Evolutionary conservation across 164 flowering plant genomes (phyloP), one percentile per base, ranked within the genome.

Genomic region (Protea cynaroides): DNA sequence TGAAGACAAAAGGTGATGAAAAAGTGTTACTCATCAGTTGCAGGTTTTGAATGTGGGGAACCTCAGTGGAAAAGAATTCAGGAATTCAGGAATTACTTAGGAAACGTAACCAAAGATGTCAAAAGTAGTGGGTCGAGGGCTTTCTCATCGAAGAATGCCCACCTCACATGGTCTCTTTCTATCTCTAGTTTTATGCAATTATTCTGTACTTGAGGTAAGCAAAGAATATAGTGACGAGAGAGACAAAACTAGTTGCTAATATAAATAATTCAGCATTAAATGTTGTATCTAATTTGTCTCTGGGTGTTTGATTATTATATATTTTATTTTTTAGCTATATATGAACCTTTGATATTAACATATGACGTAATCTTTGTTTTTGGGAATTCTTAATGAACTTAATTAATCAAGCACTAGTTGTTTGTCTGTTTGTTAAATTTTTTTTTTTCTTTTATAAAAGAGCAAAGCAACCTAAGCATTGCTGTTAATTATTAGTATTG

Each of bases 141-240:
- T 51, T 62, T 52, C 34, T 55, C 58, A 55, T 55, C 25, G 58
- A 25, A 23, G 51, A 46, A 37, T 72, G 66, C 71, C 55, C 54
- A 34, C 56, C n/a, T 68, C 80, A 70, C 75, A 59, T 76, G 74
- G 5, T 43, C 34, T 29, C 34, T 25, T 40, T 23, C 55, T 29
- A 29, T 13, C 51, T 56, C 34, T 29, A 3, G n/a, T n/a, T n/a
- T n/a, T n/a, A n/a, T n/a, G n/a, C n/a, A n/a, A n/a, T n/a, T n/a
- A n/a, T n/a, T 22, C 68, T 44, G 4, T 8, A 44, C 17, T 11
- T 44, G 49, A 44, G 15, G 49, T 15, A 44, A 44, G 49, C 49
- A 44, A 44, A 44, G 49, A 44, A 44, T 44, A 44, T 44, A 44
- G 17, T 4, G 49, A 4, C 8, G 17, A 44, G 12, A 44, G 15